Evolutionary conservation across 2,329 filamentous ascomycete species (phyloP).

Genomic region (Talaromyces funiculosus): DNA sequence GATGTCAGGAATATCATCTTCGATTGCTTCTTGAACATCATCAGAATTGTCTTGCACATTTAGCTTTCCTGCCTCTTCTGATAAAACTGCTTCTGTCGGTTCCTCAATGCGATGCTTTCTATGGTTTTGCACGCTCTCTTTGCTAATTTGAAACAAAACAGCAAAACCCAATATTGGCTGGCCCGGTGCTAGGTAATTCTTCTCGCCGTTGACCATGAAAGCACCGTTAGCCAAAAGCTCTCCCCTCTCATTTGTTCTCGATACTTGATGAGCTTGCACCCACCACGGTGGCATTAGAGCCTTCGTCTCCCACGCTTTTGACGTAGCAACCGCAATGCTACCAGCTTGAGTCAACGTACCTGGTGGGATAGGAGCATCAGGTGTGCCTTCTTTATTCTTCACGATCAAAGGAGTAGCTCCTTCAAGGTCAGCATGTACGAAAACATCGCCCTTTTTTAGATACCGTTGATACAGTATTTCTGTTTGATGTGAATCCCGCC

Average conservation of each 20-base stretch:
- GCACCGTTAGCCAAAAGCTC: slow-evolving; percentile 73
- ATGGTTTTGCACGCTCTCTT: slow-evolving; percentile 77
- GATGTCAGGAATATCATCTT: background rate
- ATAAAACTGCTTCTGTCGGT: slow-evolving; percentile 14
- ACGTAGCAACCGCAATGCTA: slow-evolving; percentile 74
- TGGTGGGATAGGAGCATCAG: slow-evolving; percentile 82
- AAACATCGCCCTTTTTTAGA: slow-evolving; percentile 82
- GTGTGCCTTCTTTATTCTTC: slow-evolving; percentile 73
- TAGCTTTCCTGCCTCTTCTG: background rate
- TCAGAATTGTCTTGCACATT: slow-evolving; percentile 11
- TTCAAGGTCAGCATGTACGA: slow-evolving; percentile 82
- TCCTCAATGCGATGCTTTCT: slow-evolving; percentile 60
- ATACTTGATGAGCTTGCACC: slow-evolving; percentile 85
- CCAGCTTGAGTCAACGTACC: slow-evolving; percentile 89
- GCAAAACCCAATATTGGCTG: slow-evolving; percentile 84
- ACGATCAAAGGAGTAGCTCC: slow-evolving; percentile 82
- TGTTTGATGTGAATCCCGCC: slow-evolving; percentile 81
- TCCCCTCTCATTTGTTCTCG: slow-evolving; percentile 72
- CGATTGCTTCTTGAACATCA: slow-evolving; percentile 19
- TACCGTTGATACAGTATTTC: slow-evolving; percentile 87
- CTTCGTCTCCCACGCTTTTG: slow-evolving; percentile 92
- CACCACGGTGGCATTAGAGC: slow-evolving; percentile 95
- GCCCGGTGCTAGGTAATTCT: slow-evolving; percentile 84
- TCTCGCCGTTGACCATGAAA: slow-evolving; percentile 78
- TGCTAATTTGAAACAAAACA: slow-evolving; percentile 80